Evolutionary conservation across 768 basidiomycete species (phyloP), one percentile per base, ranked within the genome.

Genomic region (Nevesoporus exiguus): DNA sequence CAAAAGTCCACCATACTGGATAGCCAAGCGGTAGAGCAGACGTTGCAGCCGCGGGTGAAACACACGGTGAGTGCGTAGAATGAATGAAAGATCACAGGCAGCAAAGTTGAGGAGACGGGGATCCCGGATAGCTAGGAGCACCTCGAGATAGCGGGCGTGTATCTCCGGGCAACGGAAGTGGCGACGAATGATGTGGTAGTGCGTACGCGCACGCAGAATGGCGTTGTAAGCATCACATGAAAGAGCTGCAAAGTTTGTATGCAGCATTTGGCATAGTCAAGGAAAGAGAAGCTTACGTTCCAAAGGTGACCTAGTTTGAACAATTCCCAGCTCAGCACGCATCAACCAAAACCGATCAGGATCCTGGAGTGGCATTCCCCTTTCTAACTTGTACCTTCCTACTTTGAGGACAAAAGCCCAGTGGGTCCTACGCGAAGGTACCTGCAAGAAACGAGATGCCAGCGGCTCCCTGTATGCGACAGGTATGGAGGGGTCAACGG

Each of bases 331-430:
- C 29, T 71, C 61, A 13, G 77, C 78, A 31, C 70, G 77, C 79
- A 87, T 80, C 44, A 80, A 63, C 85, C 85, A 88, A 66, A 80
- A 87, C 45, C 75, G 73, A 62, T 87, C 84, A n/a, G 76, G 71
- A 40, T 71, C 67, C 15, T 55, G 64, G 39, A 79, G 61, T 9
- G 54, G 15, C 52, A 72, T 64, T 34, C 67, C 71, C n/a, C 70
- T 53, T 33, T 57, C 52, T 34, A 64, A 59, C 65, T 84, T 85
- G 61, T 79, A 77, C 33, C 62, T 66, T 9, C 73, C 74, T 11
- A 86, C 59, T 48, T 74, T 70, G 42, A 75, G 45, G 11, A 85
- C 66, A 47, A 83, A 74, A 15, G 71, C 37, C 85, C 84, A 86
- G 61, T 80, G 75, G 7, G 69, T 61, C 43, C 65, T 62, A 33